A percentile compares a stretch with the other conserved stretches of the same genome.
These are phyloP conservation scores for Rosa persica DNA, from an alignment of 306 rosid genomes.

Conservation along the genomic window DNA sequence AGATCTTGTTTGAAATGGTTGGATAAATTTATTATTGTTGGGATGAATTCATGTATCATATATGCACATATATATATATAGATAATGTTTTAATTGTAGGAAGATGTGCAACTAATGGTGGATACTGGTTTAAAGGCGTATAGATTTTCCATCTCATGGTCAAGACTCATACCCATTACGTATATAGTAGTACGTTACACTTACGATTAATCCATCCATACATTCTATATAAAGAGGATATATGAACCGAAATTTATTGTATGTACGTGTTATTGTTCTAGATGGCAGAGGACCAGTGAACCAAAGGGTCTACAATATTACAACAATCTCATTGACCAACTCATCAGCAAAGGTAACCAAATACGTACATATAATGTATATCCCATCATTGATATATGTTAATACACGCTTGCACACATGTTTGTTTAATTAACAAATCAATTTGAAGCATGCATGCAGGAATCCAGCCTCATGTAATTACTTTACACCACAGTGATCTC, in stretches of 20 bases:
- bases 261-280: constrained; percentile 15
- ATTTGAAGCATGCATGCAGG: constrained; percentile 33
- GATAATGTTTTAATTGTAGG: constrained; percentile 42
- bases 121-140: constrained; percentile 70
- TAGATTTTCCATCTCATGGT: constrained; percentile 90
- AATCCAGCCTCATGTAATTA: constrained; percentile 73
- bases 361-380: not conserved
- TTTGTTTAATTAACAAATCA: not conserved
- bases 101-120: constrained; percentile 60
- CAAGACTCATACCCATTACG: constrained; percentile 74
- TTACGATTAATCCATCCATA: not conserved
- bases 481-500: constrained; percentile 52
- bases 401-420: no score
- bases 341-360: constrained; percentile 46
- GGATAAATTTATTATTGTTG: no score
- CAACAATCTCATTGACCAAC: constrained; percentile 70
- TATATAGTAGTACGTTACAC: not conserved
- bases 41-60: not conserved
- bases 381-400: no score
- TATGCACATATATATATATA: no score
- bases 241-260: not conserved
- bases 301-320: constrained; percentile 69
- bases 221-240: not conserved
- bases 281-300: constrained; percentile 75
- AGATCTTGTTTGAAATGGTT: no score